Evolutionary conservation across 495 filamentous ascomycete genomes (phyloP), one percentile per base, ranked within the genome.

Genomic region (Lepraria neglecta): DNA sequence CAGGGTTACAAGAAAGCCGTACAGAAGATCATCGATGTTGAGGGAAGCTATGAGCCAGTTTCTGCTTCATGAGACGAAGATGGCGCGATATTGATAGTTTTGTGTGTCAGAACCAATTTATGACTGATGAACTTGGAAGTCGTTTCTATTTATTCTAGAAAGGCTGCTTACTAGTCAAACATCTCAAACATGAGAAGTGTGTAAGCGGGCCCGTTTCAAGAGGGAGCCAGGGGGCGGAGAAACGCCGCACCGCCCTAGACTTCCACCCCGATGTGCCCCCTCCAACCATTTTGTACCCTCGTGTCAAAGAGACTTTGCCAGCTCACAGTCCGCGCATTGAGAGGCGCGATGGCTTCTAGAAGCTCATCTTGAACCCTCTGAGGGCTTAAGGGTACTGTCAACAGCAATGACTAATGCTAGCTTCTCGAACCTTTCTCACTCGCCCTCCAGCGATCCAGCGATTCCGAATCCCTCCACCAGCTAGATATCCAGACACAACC

Each of bases 1-100:
- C 80, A 85, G 6, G 88, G 81, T 5, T 92, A 85, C 69, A 77
- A 82, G 73, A 74, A 70, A 58, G 82, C 84, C 5, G 73, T 80
- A 14, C 71, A 77, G 60, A 87, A 84, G 77, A 80, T 88, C 63
- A 76, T 80, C 61, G 72, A 84, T 66, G 67, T 84, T 38, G 84
- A 87, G 60, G 83, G 84, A 6, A 54, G 7, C 3, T 69, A 63
- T 55, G 62, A 69, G 46, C 54, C 62, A 19, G 44, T 17, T 2
- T 43, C 35, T 2, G 6, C 9, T 53, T 19, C 65, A 15, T 21
- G 24, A 14, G 9, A 5, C 6, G 21, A 38, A 15, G 9, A 19
- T 19, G 35, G 12, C 35, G 35, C 12, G 35, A 38, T 38, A 12
- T 7, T 11, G 35, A 12, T 1, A 1, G 9, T 10, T 38, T 38